Percentiles rank a stretch among this genome's conserved stretches.
phyloP scores from a whole-genome alignment of 2,329 filamentous ascomycete genomes.

The Colletotrichum lindemuthianum region DNA sequence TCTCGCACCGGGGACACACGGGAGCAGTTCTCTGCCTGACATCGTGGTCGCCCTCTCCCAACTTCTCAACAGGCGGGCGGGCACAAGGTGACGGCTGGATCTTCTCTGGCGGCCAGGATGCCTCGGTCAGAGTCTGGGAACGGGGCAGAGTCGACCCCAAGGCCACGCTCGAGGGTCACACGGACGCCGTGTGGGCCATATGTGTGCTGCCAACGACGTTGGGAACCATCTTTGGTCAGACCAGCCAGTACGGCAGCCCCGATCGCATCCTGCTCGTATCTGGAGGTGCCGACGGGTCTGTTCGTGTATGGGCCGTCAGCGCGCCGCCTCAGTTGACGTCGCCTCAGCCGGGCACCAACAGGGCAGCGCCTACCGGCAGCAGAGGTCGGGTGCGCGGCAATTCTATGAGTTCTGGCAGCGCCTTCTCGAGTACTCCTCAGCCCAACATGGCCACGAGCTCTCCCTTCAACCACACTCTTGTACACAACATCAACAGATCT shows the following conservation, averaged over 20 bases:
- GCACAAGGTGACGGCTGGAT: slow-evolving; percentile 96
- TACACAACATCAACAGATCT: slow-evolving; percentile 83
- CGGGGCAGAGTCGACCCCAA: slow-evolving; percentile 94
- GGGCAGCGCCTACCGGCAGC: slow-evolving; percentile 65
- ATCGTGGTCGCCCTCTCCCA: slow-evolving; percentile 86
- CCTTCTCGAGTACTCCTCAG: slow-evolving; percentile 89
- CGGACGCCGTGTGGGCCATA: slow-evolving; percentile 94
- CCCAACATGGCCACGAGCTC: slow-evolving; percentile 86
- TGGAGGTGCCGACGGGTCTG: slow-evolving; percentile 88
- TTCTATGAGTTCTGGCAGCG: slow-evolving; percentile 93
- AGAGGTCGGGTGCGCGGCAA: slow-evolving; percentile 86
- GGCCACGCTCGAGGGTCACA: slow-evolving; percentile 92
- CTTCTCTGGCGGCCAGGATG: slow-evolving; percentile 95
- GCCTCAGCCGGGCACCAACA: slow-evolving; percentile 72
- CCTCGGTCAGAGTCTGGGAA: slow-evolving; percentile 95
- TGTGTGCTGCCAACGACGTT: slow-evolving; percentile 90
- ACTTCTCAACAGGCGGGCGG: slow-evolving; percentile 88
- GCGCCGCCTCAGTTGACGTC: slow-evolving; percentile 87
- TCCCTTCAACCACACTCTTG: slow-evolving; percentile 86
- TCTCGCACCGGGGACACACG: slow-evolving; percentile 94
- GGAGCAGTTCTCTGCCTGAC: slow-evolving; percentile 88
- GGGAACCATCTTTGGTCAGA: slow-evolving; percentile 81
- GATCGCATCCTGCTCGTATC: slow-evolving; percentile 92
- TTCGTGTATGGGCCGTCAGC: slow-evolving; percentile 95
- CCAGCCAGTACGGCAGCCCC: slow-evolving; percentile 78